These are phyloP conservation scores for Ochetophila trinervis DNA, from an alignment of 306 rosid species.

Conservation along the genomic window DNA sequence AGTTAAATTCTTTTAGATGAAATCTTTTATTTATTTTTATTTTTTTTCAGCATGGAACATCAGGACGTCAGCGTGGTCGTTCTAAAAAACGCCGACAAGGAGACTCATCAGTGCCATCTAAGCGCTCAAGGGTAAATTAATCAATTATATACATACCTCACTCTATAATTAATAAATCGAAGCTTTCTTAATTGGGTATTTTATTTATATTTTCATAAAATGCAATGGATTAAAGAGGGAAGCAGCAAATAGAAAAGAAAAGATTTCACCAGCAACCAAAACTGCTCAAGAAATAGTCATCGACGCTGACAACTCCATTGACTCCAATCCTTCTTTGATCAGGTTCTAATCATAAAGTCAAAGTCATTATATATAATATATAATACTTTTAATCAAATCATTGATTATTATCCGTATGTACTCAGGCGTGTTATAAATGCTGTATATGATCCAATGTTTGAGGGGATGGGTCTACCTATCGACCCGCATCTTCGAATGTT, in stretches of 20 bases:
- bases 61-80: not conserved
- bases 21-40: not conserved
- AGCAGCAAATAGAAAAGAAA: not conserved
- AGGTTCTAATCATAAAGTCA: constrained; percentile 10
- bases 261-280: not conserved
- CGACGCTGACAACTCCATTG: not conserved
- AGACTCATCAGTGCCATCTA: constrained; percentile 10
- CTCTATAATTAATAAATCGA: too few species aligned
- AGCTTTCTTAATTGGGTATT: too few species aligned
- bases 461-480: constrained; percentile 27
- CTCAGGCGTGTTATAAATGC: constrained; percentile 19
- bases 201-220: not conserved
- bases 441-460: constrained; percentile 30
- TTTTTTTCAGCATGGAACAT: constrained; percentile 12
- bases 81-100: not conserved
- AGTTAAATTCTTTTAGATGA: not conserved
- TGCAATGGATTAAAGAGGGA: constrained; percentile 7
- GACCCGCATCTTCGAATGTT: constrained; percentile 42
- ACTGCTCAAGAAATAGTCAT: not conserved
- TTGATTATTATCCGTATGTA: not conserved
- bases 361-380: not conserved
- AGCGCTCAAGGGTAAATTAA: constrained; percentile 23
- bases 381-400: too few species aligned
- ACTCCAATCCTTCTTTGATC: not conserved
- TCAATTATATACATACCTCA: too few species aligned